Evolutionary conservation across 371 early-diverging fungal genomes (phyloP), one percentile per base, ranked within the genome.

Genomic region (Paraphysoderma sedebokerense): DNA sequence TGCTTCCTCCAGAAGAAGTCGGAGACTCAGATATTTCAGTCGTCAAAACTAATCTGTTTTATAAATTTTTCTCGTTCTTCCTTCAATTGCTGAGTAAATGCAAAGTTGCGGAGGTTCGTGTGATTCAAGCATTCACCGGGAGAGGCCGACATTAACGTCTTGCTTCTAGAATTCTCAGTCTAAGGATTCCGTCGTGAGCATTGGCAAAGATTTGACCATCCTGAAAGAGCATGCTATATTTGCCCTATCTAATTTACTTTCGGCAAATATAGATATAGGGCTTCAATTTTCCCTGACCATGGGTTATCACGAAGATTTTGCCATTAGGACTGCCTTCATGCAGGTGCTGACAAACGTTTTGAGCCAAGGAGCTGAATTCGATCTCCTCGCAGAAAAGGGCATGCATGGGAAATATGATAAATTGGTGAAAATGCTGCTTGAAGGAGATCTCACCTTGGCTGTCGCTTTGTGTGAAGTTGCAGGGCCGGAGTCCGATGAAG

Each of bases 261-360:
- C 85, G 13, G 82, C 87, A 8, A 92, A 92, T 62, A 77, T 92
- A 32, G 91, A 90, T 55, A 76, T 83, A 44, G 92, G 89, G 20
- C 67, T 92, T 46, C 81, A 84, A 55, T 84, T 81, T 58, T 87
- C 89, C 30, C 63, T 92, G 22, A 77, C 87, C 0, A 83, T 87
- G 76, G 86, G 87, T 20, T 92, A 92, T 51, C 84, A 92, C 52
- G 90, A 89, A 55, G 91, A 92, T 60, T 66, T 76, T 15, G 75
- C 79, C 44, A 86, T 82, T 37, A 71, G 91, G 19, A 79, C 86
- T 0, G 80, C 90, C 7, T 92, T 92, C 47, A 88, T 87, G 69
- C 81, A 87, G 48, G 91, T 92, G 22, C 63, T 92, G 53, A 87
- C 91, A 20, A 85, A 89, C 51, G 79, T 92, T 39, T 61, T 92